Percentiles rank a stretch among this genome's conserved stretches.
Evolutionary conservation across 176 grass and related monocot genomes (phyloP).

Genomic region (Miscanthus lutarioriparius): DNA sequence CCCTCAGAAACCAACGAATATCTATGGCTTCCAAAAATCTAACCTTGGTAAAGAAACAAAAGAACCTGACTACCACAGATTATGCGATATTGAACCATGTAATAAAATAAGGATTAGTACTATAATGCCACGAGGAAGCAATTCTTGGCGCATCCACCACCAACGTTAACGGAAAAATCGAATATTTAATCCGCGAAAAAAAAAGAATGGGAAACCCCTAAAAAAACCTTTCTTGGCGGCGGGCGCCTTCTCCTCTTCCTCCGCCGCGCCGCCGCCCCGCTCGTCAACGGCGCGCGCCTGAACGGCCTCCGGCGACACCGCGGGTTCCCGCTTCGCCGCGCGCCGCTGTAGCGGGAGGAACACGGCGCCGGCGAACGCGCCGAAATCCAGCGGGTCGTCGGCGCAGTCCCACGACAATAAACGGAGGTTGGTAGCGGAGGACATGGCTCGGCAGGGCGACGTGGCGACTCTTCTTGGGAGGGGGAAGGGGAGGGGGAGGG

Average conservation of each 20-base stretch:
- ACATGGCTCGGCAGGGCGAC: background rate
- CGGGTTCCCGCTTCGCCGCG: constrained; percentile 26
- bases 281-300: background rate
- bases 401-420: constrained; percentile 17
- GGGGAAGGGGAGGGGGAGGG: too few species aligned
- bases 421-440: background rate
- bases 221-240: constrained; percentile 23
- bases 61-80: background rate
- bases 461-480: background rate
- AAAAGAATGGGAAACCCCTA: background rate
- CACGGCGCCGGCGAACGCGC: constrained; percentile 25
- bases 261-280: background rate
- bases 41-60: background rate
- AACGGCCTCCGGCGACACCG: background rate
- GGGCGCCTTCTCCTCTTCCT: background rate
- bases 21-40: background rate
- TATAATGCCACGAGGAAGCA: background rate
- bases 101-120: background rate
- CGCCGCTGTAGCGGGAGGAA: constrained; percentile 67
- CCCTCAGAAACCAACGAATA: background rate
- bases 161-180: background rate
- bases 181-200: background rate
- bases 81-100: background rate
- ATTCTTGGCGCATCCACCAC: background rate
- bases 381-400: constrained; percentile 36